Base-by-base conservation (phyloP, 768 basidiomycete species). In the Phaeolepiota aurea region DNA sequence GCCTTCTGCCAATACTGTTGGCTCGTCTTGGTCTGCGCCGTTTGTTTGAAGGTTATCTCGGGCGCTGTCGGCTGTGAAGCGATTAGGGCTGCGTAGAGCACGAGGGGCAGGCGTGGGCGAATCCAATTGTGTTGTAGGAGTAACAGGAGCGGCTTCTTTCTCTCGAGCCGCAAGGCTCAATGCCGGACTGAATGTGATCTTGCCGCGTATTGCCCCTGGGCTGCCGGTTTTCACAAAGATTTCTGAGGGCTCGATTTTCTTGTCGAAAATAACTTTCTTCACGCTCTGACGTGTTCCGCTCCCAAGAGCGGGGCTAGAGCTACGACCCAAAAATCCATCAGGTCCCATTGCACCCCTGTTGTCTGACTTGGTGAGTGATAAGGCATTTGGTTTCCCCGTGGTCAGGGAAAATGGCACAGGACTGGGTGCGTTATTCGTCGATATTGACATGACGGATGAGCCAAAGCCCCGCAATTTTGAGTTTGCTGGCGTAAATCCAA, bases 231-330 rank as follows among this genome's bases (percentile, higher is more conserved):
- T 74, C 31, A 55, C 57, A 52, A 88, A 82, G 38, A 89, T 52
- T 46, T 89, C 83, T 18, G 74, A 63, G 19, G 86, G 72, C 38
- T 87, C 83, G 12, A 87, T 67, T 55, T 82, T 89, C 62, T 87
- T 91, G 54, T 91, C 86, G 46, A 96, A 57, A 25, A 91, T 81
- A 43, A 97, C 72, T 55, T 94, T 94, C 69, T 97, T 97, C 43
- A 94, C 88, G 54, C 89, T 94, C 43, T 83, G 77, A 41, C 82
- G 69, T 44, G 62, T 69, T 32, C 77, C 85, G 50, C 74, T 82
- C 4, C 86, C 85, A 37, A 87, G 58, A 3, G 77, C 67, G 1
- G 82, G 79, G 47, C 76, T 80, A 7, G 73, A 63, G 41, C 74
- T 76, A 20, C 72, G 72, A 32, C 68, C 72, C 42, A 82, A 44